These are phyloP conservation scores for Polygonum aviculare DNA, from an alignment of 148 eudicot species.

Conservation along the genomic window DNA sequence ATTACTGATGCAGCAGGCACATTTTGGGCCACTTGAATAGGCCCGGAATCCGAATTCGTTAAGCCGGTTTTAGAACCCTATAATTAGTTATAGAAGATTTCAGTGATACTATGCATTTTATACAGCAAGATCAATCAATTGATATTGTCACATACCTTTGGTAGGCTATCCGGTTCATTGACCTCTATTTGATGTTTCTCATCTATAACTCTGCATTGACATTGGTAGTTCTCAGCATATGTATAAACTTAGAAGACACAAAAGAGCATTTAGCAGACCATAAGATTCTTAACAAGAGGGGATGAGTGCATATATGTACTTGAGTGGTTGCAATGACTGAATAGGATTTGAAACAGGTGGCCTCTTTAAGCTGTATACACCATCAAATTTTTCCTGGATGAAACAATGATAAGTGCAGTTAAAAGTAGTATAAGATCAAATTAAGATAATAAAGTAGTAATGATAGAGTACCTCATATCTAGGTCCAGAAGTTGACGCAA, in stretches of 20 bases:
- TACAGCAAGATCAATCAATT: background rate
- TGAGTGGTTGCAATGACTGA: slow-evolving; percentile 75
- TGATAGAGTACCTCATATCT: slow-evolving; percentile 44
- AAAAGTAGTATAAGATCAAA: background rate
- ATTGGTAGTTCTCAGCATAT: background rate
- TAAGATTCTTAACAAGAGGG: background rate
- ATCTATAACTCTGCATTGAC: slow-evolving; percentile 32
- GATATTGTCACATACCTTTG: too few relatives aligned
- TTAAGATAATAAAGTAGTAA: background rate
- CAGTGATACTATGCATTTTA: too few relatives aligned
- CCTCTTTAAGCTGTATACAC: slow-evolving; percentile 51
- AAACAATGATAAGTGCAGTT: background rate
- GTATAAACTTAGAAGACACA: background rate
- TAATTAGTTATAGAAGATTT: background rate
- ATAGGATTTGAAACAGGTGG: slow-evolving; percentile 73
- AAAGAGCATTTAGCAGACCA: background rate
- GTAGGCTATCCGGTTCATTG: too few relatives aligned
- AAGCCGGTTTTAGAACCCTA: background rate
- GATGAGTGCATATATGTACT: slow-evolving; percentile 36
- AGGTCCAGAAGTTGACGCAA: background rate
- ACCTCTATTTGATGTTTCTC: too few relatives aligned
- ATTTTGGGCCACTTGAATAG: slow-evolving; percentile 4
- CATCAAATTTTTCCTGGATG: slow-evolving; percentile 56
- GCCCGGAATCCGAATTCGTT: background rate
- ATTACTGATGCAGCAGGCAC: background rate